Base-by-base conservation (phyloP, 2,329 filamentous ascomycete genomes). In the Penicillium sp. region DNA sequence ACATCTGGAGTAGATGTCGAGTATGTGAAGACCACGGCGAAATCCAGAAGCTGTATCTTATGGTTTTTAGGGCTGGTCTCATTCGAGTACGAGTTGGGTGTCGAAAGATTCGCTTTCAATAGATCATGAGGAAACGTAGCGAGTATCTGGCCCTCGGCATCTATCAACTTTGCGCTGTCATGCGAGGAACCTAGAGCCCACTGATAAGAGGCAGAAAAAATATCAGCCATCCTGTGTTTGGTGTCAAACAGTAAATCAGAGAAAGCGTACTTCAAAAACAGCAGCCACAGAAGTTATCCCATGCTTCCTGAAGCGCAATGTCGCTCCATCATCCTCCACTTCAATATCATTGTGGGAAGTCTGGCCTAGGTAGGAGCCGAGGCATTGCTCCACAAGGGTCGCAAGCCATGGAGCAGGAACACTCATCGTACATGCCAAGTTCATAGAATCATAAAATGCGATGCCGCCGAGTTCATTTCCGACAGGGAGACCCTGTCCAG, bases 21-120 rank as follows among this genome's bases (percentile, higher is more conserved):
- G 63, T 75, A 71, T 37, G 68, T 67, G 45, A 79, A 68, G 52
- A 78, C 68, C 22, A 80, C 62, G 46, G 75, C 71, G 58, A 78
- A 77, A 40, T 74, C 69, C 2, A 65, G 51, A 48, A 80, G 60
- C 55, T 73, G 68, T 26, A 78, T 65, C 5, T 67, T 28, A 16
- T 70, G 69, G 4, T 73, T 76, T 55, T 62, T 67, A 6, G 68
- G 70, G 10, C 62, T 65, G 30, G 67, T 56, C 25, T 60, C 65
- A 11, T 58, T 58, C 25, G 70, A 59, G n/a, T 60, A 64, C 13
- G 57, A 56, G 6, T 65, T 61, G 3, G 67, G 64, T 6, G 57
- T 62, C 5, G 38, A 53, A 13, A 51, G n/a, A 53, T 73, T 75
- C 30, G 59, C 30, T 40, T 70, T 58, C 6, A 72, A 57, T 7